A percentile compares a stretch with the other conserved stretches of the same genome.
Conservation (phyloP, 495 filamentous ascomycete genomes). For the Aspergillus bertholletiae region DNA sequence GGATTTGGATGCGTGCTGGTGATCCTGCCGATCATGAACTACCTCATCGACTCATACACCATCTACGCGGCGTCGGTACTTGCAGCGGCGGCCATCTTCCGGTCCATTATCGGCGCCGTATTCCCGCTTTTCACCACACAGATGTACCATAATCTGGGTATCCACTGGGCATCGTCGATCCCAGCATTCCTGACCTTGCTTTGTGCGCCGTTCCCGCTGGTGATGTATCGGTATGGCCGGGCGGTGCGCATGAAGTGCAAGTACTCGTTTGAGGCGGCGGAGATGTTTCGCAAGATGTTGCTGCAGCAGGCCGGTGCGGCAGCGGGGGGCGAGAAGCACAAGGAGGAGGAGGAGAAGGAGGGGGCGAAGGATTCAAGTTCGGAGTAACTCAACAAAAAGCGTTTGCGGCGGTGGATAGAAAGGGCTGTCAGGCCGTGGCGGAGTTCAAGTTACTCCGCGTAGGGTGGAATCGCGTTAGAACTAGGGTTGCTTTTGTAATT, state of each 20-base stretch:
- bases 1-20: conserved; percentile 69
- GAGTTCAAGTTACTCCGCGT: too few species aligned
- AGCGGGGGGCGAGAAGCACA: too few species aligned
- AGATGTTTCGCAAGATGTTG: conserved; percentile 31
- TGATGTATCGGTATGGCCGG: conserved; percentile 69
- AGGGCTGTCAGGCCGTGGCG: too few species aligned
- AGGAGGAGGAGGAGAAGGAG: too few species aligned
- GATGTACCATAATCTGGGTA: conserved; percentile 69
- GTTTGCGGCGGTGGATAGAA: too few species aligned
- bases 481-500: too few species aligned
- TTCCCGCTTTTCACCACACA: conserved; percentile 77
- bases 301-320: too few species aligned
- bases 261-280: conserved; percentile 53
- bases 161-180: conserved; percentile 73
- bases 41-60: conserved; percentile 70
- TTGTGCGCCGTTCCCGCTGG: conserved; percentile 69
- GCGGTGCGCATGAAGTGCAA: conserved; percentile 62
- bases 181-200: conserved; percentile 68
- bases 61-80: conserved; percentile 74
- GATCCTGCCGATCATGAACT: conserved; percentile 67
- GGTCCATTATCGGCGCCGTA: conserved; percentile 61
- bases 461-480: too few species aligned
- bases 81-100: conserved; percentile 68
- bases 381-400: too few species aligned
- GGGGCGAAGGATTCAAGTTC: too few species aligned